These are phyloP conservation scores for Penicillium alfredii DNA, from an alignment of 495 filamentous ascomycete species.

Conservation along the genomic window DNA sequence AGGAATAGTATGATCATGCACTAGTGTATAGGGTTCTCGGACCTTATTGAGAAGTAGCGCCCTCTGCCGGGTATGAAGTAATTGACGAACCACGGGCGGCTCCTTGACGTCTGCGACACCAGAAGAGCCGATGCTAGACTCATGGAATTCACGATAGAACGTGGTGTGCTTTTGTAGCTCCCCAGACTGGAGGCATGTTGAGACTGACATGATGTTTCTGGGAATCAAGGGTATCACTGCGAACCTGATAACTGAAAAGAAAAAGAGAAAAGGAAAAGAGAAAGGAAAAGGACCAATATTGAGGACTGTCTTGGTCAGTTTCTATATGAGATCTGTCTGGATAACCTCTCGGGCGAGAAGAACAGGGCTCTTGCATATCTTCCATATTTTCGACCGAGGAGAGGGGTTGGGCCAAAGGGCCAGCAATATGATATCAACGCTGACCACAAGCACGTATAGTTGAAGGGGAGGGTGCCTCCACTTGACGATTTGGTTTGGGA, in stretches of 20 bases:
- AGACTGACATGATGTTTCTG: constrained; percentile 22
- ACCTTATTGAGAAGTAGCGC: constrained; percentile 32
- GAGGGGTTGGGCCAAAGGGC: constrained; percentile 13
- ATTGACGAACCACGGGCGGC: constrained; percentile 1
- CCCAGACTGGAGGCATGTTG: constrained; percentile 23
- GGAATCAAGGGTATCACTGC: constrained; percentile 18
- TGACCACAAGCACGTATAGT: constrained; percentile 15
- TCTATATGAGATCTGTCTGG: constrained; percentile 17
- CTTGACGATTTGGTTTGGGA: constrained; percentile 6
- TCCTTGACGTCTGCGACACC: no score
- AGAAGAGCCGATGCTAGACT: no score
- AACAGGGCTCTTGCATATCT: constrained; percentile 7
- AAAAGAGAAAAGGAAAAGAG: constrained; percentile 2
- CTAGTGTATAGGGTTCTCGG: constrained; percentile 37
- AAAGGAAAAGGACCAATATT: no score
- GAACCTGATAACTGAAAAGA: no score
- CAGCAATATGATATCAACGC: constrained; percentile 16
- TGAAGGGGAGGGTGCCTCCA: constrained; percentile 12
- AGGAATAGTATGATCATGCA: constrained; percentile 46
- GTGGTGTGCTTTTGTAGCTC: constrained; percentile 10
- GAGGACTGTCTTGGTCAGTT: background rate
- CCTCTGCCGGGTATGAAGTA: constrained; percentile 19
- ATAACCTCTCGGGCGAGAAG: constrained; percentile 24
- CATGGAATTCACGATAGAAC: constrained; percentile 13
- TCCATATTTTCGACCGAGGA: no score